Base-by-base conservation (phyloP, 257 asterid species). In the Misopates orontium region DNA sequence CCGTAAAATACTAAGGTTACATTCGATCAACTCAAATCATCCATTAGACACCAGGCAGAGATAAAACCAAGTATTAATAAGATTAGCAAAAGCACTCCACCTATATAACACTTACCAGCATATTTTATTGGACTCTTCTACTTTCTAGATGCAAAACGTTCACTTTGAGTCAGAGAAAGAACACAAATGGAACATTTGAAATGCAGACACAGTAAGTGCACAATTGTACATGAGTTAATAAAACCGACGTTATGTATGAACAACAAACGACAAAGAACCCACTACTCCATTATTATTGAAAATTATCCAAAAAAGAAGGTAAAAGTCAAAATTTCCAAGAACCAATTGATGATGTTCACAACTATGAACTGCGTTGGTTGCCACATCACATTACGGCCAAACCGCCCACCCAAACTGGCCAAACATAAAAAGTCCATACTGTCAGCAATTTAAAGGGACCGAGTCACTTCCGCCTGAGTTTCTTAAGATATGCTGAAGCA, bases 111-210 rank as follows among this genome's bases (percentile, higher is more conserved):
- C 41, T 32, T 57, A 57, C 56, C 57, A 48, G 19, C 11, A 10
- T 18, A 21, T 31, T 49, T 60, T 15, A 59, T 58, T 69, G 10
- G 58, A 48, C 15, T 18, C 49, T 67, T 60, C 36, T 36, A 15
- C 48, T 16, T 50, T 19, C 21, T 19, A 1, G 19, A 39, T 36
- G 48, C 56, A 41, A 66, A 44, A 22, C 23, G 2, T 42, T 18
- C 12, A 3, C 22, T 67, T 44, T 24, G 17, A 20, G 21, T 7
- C n/a, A 59, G 40, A 16, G 21, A 20, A 44, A 58, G 61, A 36
- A 50, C 18, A 69, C 14, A 32, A 48, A 48, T 25, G 49, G 24
- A 68, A 12, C 36, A 28, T 28, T 2, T 28, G 36, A 68, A 32
- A 39, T 24, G 24, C 9, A 12, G 5, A 50, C 49, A 64, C 44